These are phyloP conservation scores for Insectozyma bohioensis DNA, from an alignment of 1,139 yeast species.

Conservation along the genomic window DNA sequence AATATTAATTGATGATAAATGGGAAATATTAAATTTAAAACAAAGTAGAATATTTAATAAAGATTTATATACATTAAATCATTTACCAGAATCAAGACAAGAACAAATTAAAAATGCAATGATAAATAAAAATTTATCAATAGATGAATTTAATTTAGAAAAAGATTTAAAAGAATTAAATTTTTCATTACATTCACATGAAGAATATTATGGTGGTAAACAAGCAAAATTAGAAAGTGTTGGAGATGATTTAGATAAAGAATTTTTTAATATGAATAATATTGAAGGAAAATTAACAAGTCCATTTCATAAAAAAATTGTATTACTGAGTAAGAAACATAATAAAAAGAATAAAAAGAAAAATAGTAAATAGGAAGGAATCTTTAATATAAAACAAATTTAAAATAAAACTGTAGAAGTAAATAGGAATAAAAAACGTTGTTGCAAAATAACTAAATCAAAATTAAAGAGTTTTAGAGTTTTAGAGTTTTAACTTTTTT, in stretches of 20 bases:
- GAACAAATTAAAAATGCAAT: conserved; percentile 69
- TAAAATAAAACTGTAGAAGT: too few relatives aligned
- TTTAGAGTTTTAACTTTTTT: conserved; percentile 2
- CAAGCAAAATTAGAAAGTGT: conserved; percentile 78
- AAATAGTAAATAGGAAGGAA: too few relatives aligned
- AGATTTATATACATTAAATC: conserved; percentile 63
- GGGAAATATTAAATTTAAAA: conserved; percentile 42
- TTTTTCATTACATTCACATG: conserved; percentile 73
- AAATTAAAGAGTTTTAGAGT: neutral
- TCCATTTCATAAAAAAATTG: conserved; percentile 67
- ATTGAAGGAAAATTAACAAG: conserved; percentile 62
- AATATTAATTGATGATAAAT: conserved; percentile 29
- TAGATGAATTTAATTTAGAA: conserved; percentile 60
- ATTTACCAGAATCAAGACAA: conserved; percentile 70
- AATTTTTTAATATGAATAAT: conserved; percentile 70
- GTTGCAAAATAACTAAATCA: neutral
- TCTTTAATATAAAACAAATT: too few relatives aligned
- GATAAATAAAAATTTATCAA: conserved; percentile 49
- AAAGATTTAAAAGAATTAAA: conserved; percentile 70
- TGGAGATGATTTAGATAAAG: conserved; percentile 78
- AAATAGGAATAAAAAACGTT: too few relatives aligned
- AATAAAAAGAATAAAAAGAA: conserved; percentile 70
- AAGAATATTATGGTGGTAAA: conserved; percentile 66
- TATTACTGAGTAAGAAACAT: conserved; percentile 57
- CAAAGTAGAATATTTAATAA: conserved; percentile 64